Evolutionary conservation across 805 yeast species (phyloP).

Genomic region (Candida parachauliodes): DNA sequence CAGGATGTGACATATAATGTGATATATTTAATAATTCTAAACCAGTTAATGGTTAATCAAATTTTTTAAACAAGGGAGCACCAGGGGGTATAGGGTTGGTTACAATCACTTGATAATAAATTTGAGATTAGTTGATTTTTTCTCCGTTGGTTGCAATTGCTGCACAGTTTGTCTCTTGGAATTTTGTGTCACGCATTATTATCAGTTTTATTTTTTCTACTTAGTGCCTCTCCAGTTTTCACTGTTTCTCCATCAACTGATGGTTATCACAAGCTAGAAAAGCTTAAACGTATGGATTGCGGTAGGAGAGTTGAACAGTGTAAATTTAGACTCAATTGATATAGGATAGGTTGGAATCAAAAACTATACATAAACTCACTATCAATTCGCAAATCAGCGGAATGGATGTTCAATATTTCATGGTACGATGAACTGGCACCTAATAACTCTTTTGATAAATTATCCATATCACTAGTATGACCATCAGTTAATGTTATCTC

Average conservation of each 20-base stretch:
- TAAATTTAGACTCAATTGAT: not conserved
- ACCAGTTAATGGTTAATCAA: not conserved
- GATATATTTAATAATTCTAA: too few relatives aligned
- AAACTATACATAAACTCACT: constrained; percentile 17
- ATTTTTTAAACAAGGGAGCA: too few relatives aligned
- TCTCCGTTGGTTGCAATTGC: not conserved
- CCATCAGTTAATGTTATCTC: constrained; percentile 40
- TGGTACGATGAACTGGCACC: constrained; percentile 45
- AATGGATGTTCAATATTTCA: constrained; percentile 43
- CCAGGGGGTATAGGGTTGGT: too few relatives aligned
- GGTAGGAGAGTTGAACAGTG: too few relatives aligned
- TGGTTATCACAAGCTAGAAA: too few relatives aligned
- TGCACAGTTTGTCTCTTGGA: not conserved
- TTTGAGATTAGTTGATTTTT: too few relatives aligned
- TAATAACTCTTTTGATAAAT: constrained; percentile 36
- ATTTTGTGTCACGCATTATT: constrained; percentile 1
- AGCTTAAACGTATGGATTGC: too few relatives aligned
- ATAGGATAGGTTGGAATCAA: not conserved
- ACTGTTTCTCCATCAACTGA: not conserved
- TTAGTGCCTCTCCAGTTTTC: too few relatives aligned
- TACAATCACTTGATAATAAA: too few relatives aligned
- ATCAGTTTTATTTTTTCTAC: too few relatives aligned
- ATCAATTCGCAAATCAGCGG: constrained; percentile 44
- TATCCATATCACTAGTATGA: constrained; percentile 28
- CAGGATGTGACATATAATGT: constrained; percentile 41